Evolutionary conservation across 2,329 filamentous ascomycete species (phyloP).

Genomic region (Colletotrichum tamarilloi): DNA sequence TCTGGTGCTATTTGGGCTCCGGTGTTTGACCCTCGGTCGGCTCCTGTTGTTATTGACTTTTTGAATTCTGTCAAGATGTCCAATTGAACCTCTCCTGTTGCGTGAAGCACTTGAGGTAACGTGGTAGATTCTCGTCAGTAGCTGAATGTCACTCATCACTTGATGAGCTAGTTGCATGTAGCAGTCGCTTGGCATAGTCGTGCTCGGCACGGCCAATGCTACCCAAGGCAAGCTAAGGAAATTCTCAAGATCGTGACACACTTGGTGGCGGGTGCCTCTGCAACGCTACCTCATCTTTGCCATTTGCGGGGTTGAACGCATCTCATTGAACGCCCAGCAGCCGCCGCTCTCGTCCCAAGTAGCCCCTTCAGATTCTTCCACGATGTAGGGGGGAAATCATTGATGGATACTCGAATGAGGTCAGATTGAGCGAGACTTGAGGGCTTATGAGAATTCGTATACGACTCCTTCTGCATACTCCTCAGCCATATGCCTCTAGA

Average conservation of each 20-base stretch:
- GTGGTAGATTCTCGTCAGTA: not conserved
- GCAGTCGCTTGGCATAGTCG: not conserved
- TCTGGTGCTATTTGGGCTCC: not conserved
- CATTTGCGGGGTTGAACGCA: not conserved
- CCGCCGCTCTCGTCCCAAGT: no score
- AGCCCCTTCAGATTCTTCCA: no score
- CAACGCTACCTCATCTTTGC: not conserved
- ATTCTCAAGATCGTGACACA: not conserved
- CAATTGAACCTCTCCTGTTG: not conserved
- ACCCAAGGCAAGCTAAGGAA: not conserved
- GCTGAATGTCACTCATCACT: not conserved
- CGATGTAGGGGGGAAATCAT: no score
- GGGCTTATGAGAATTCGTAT: no score
- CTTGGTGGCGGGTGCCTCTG: slow-evolving; percentile 4
- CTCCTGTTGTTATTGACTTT: not conserved
- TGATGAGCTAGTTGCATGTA: not conserved
- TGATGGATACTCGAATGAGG: no score
- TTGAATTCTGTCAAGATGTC: not conserved
- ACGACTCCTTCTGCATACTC: no score
- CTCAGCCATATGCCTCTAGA: no score
- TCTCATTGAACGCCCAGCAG: not conserved
- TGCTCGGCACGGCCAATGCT: not conserved
- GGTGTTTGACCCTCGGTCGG: not conserved
- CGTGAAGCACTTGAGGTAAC: not conserved
- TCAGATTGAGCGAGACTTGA: no score